Percentiles rank a stretch among this genome's conserved stretches.
Conservation (phyloP, 768 basidiomycete genomes). For the Leccinum incarnatum region DNA sequence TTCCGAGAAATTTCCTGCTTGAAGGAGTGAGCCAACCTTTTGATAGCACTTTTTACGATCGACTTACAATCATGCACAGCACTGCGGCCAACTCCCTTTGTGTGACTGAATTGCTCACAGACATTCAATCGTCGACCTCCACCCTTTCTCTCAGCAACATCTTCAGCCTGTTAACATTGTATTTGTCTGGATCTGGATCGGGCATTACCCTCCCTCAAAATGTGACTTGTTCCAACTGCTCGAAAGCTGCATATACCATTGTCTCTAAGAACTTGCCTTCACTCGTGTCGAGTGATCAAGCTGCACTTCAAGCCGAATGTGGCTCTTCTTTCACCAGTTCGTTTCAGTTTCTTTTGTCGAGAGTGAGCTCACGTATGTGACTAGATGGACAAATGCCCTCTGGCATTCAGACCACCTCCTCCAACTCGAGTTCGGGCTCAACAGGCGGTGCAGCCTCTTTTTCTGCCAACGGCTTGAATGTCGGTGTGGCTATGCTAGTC, state of each 20-base stretch:
- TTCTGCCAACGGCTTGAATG: constrained; percentile 19
- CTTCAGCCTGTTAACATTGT: constrained; percentile 8
- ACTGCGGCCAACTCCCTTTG: constrained; percentile 48
- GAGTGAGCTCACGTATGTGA: constrained; percentile 2
- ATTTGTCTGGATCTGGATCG: constrained; percentile 1
- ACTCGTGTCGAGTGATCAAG: constrained; percentile 26
- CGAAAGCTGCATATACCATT: constrained; percentile 51
- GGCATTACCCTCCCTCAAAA: constrained; percentile 30
- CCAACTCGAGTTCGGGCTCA: constrained; percentile 21
- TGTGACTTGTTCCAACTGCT: constrained; percentile 51
- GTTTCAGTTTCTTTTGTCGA: constrained; percentile 9
- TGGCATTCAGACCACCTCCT: constrained; percentile 21
- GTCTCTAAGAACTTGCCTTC: constrained; percentile 36
- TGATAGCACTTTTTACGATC: background rate
- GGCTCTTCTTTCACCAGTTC: constrained; percentile 53
- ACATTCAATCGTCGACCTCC: constrained; percentile 40
- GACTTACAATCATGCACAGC: constrained; percentile 18
- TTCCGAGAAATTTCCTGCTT: constrained; percentile 57
- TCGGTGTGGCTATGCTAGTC: constrained; percentile 30
- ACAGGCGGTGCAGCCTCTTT: constrained; percentile 22
- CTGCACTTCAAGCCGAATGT: constrained; percentile 37
- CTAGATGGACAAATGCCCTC: constrained; percentile 34
- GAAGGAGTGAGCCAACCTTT: constrained; percentile 51
- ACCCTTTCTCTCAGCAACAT: constrained; percentile 23
- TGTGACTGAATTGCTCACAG: constrained; percentile 52